Base-by-base conservation (phyloP, 1,139 yeast species). In the Geotrichum citri-aurantii region DNA sequence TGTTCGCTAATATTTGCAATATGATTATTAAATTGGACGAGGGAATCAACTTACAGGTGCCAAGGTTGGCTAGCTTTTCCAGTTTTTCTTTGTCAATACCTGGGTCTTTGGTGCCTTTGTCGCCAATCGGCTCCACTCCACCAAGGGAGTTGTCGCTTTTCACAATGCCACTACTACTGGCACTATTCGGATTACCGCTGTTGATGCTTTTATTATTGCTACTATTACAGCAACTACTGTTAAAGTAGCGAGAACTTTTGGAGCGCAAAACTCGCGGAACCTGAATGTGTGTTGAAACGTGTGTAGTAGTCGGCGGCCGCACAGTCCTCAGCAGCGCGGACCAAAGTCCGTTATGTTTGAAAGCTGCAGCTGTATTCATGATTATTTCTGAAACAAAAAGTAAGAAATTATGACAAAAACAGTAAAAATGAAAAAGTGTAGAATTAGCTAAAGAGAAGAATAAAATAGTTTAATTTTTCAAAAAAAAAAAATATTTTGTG, bases 51-150 rank as follows among this genome's bases (percentile, higher is more conserved):
- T 23, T 51, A 56, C 58, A 53, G 26, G 37, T 11, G 6, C 57
- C 59, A 19, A 56, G 23, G 46, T 59, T 56, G 48, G 52, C 55
- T 10, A 58, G 14, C 37, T 47, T 27, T 12, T 54, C 55, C 19
- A 31, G 46, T 26, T 50, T 50, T 17, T 27, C 33, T 10, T 17
- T 23, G 24, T 50, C 52, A 26, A 31, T 48, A 2, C 14, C 37
- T 6, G 37, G 51, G 19, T 48, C 51, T 14, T 48, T 17, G 37
- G 12, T 11, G 12, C 37, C 12, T 14, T 31, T 31, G 3, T 14
- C 37, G 12, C 37, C 37, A 31, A 31, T 31, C 12, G 37, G 37
- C 11, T 31, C 6, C 14, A 8, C 37, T 11, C 37, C 37, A 2
- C 37, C 37, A 31, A 31, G 37, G 14, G 37, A 3, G 12, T 31